phyloP scores from a whole-genome alignment of 2,329 filamentous ascomycete species.

The Aspergillus sp. region DNA sequence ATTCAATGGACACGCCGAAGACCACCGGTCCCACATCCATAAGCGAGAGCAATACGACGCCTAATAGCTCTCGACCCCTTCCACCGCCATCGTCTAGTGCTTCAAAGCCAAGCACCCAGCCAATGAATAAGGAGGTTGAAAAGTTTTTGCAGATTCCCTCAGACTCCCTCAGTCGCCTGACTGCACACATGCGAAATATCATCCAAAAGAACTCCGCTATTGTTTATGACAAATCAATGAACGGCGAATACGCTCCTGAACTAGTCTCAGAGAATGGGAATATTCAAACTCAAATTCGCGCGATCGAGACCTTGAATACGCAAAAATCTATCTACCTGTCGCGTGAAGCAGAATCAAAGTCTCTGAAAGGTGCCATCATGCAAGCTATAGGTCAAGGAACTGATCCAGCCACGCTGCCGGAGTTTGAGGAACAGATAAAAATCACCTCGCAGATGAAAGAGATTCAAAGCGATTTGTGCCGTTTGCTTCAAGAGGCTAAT shows the following conservation, averaged over 20 bases:
- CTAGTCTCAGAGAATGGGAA: conserved; percentile 36
- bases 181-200: conserved; percentile 30
- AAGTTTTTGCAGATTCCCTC: conserved; percentile 34
- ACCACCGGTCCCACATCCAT: background rate
- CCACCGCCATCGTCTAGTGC: conserved; percentile 6
- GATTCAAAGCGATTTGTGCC: conserved; percentile 34
- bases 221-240: conserved; percentile 39
- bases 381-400: conserved; percentile 34
- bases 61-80: conserved; percentile 7
- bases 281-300: conserved; percentile 37
- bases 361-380: conserved; percentile 38
- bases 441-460: conserved; percentile 34
- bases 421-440: conserved; percentile 34
- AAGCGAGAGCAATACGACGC: background rate
- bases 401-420: conserved; percentile 31
- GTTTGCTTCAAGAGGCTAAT: conserved; percentile 32
- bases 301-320: conserved; percentile 34
- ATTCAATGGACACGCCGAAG: conserved; percentile 2
- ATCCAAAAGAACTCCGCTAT: conserved; percentile 37
- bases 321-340: conserved; percentile 27
- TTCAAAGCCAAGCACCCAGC: conserved; percentile 9
- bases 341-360: conserved; percentile 31
- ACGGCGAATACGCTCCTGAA: conserved; percentile 33
- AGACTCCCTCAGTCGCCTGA: conserved; percentile 25
- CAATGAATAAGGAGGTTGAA: conserved; percentile 25